phyloP scores from a whole-genome alignment of 495 filamentous ascomycete species.

The Xanthoparmelia taractica region DNA sequence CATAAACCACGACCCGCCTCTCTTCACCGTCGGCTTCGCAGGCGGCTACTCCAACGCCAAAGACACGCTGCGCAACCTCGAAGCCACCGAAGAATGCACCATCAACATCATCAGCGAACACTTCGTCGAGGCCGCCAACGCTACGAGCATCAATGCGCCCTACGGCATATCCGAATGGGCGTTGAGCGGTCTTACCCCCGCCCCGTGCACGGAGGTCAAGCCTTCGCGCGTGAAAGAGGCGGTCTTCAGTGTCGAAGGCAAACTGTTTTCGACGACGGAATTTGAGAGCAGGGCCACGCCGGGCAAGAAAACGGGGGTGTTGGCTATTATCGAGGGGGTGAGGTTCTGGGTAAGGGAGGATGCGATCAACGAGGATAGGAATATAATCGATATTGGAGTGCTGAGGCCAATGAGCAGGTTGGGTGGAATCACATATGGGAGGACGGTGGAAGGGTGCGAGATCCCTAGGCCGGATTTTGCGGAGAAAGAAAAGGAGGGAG shows the following conservation, averaged over 20 bases:
- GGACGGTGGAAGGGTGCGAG: conserved; percentile 66
- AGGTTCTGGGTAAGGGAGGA: conserved; percentile 88
- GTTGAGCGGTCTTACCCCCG: conserved; percentile 66
- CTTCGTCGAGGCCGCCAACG: conserved; percentile 84
- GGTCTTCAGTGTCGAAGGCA: conserved; percentile 72
- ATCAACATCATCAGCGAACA: conserved; percentile 84
- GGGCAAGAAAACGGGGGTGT: conserved; percentile 62
- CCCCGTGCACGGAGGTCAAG: conserved; percentile 54
- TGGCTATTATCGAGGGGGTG: conserved; percentile 77
- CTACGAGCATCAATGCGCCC: conserved; percentile 66
- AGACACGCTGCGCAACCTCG: conserved; percentile 68
- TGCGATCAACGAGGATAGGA: conserved; percentile 69
- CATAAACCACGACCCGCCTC: conserved; percentile 80
- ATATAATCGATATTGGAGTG: conserved; percentile 59
- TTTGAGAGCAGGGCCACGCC: conserved; percentile 60
- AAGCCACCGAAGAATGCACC: conserved; percentile 62
- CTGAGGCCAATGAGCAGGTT: conserved; percentile 69
- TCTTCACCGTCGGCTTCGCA: conserved; percentile 75
- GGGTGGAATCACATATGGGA: conserved; percentile 77
- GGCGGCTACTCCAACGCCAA: conserved; percentile 52
- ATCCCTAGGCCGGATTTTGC: conserved; percentile 64
- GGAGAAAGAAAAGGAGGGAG: conserved; percentile 38
- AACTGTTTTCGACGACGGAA: conserved; percentile 64
- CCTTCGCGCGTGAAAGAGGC: conserved; percentile 73
- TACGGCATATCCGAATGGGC: conserved; percentile 77